Evolutionary conservation across 805 yeast genomes (phyloP), one percentile per base, ranked within the genome.

Genomic region (Nakazawaea siamensis): DNA sequence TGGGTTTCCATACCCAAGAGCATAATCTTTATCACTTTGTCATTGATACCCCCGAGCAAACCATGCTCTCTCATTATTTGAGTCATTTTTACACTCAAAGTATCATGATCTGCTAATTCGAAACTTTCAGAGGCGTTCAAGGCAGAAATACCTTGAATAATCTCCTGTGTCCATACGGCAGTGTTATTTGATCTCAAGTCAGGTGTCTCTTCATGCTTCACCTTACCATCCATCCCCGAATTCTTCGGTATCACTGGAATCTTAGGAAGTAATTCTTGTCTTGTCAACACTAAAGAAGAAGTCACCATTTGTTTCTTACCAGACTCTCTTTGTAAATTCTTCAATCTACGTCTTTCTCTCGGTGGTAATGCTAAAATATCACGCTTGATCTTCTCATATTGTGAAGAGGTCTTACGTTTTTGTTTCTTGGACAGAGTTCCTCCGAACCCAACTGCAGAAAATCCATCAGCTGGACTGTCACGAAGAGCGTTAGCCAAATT

Each of bases 31-130:
- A 83, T 71, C 5, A 81, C 83, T 15, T 76, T 77, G n/a, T 78
- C 69, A 29, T 76, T 78, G n/a, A 90, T 66, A 12, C 77, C 74
- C 1, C 95, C 95, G 0, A 87, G 68, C 7, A 92, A 60, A 0
- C 98, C 98, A 51, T 86, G 76, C 49, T 92, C 97, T 47, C 96
- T 68, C 44, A 92, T 80, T 8, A 82, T 76, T 49, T 95, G 92
- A 15, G 78, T 58, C 67, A 92, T 76, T 34, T 87, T 67, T 10
- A 76, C 61, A 34, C 74, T 71, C 29, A 92, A 56, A 25, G 68
- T 69, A 30, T 78, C 87, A 27, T 68, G 65, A 44, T 90, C 97
- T 0, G 97, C 97, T 4, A 92, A 55, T 43, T 88, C 88, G 51
- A 67, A 84, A 24, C 73, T 65, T 45, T 90, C 95, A 1, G 83